Base-by-base conservation (phyloP, 1,284 basidiomycete species). In the Boletus holoroseus region DNA sequence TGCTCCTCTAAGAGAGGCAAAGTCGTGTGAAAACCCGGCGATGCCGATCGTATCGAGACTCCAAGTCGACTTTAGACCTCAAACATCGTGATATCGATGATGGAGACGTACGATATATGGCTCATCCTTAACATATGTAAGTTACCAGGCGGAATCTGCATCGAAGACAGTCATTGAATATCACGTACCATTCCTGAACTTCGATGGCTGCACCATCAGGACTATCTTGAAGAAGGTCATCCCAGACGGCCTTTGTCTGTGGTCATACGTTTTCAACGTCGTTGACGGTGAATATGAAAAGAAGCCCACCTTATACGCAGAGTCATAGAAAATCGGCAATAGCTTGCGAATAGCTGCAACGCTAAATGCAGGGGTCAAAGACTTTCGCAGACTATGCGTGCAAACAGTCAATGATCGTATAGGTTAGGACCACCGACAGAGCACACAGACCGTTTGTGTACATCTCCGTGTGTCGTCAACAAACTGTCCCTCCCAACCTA, bases 11-110 rank as follows among this genome's bases (percentile, higher is more conserved):
- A 83, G 68, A 5, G 77, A 68, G 6, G 71, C 73, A 55, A 83
- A 83, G 58, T 82, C 75, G 57, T 83, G 77, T 0, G 75, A 76
- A 55, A 83, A 82, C 0, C 79, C 79, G 2, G 78, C 76, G 35
- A 82, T 78, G 7, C 80, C 80, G 43, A 81, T 73, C 2, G 72
- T 75, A 61, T 83, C 78, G 5, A 82, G 71, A 8, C 79, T 80
- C 36, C 12, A 20, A 26, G 5, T 32, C 2, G 11, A 12, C 28
- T 6, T 49, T 26, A 51, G 42, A 39, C 16, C 7, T 15, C n/a
- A 9, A 31, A 35, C 5, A 6, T 24, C 12, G 9, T 15, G 20
- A 56, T 2, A 39, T 30, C 1, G 3, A 20, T 3, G 12, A 39
- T 27, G 9, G 24, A 55, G 24, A 55, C 58, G 13, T 41, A 66